phyloP scores from a whole-genome alignment of 75 land plant genomes.

The Pinus albicaulis region DNA sequence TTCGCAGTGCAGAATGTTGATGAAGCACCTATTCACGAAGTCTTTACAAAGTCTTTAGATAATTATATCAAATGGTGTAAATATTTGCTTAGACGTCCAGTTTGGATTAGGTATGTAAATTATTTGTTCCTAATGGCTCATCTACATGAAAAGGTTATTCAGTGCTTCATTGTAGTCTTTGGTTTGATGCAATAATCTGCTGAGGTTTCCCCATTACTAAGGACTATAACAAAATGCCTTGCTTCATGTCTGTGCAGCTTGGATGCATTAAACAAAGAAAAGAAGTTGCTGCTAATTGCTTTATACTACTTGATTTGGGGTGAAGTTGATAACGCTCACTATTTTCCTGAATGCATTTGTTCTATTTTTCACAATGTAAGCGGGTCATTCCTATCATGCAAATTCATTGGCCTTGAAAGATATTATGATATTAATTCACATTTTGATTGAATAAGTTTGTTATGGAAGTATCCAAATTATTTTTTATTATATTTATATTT shows the following conservation, averaged over 20 bases:
- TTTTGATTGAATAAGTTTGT: not conserved
- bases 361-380: constrained; percentile 95
- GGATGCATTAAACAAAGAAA: constrained; percentile 54
- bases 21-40: constrained; percentile 59
- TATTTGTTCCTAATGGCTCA: not conserved
- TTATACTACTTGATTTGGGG: constrained; percentile 95
- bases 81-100: constrained; percentile 68
- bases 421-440: not conserved
- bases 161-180: not conserved
- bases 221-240: not conserved
- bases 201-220: not conserved
- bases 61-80: constrained; percentile 92
- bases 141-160: not conserved
- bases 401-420: not conserved
- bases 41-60: constrained; percentile 61
- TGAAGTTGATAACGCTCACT: constrained; percentile 95
- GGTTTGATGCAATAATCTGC: not conserved
- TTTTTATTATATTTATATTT: not conserved
- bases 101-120: constrained; percentile 54
- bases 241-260: constrained; percentile 25
- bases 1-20: constrained; percentile 55
- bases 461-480: not conserved
- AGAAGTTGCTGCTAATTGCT: constrained; percentile 63
- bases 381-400: not conserved
- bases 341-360: constrained; percentile 94